Evolutionary conservation across 2,329 filamentous ascomycete genomes (phyloP).

Genomic region (Diaporthe longicolla): DNA sequence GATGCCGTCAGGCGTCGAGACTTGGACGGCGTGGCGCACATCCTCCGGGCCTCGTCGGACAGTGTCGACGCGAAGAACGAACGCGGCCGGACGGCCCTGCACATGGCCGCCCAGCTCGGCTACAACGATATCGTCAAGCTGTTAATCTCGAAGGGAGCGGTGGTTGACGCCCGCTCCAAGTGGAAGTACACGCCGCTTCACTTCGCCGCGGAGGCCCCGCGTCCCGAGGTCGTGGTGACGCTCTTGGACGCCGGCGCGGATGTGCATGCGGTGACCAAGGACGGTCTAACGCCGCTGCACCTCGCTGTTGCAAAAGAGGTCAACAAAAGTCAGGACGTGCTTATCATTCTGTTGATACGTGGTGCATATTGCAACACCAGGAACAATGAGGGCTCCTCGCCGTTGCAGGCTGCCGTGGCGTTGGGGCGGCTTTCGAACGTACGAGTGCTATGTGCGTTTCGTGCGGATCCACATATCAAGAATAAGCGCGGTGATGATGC

Average conservation of each 20-base stretch:
- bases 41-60: neutral
- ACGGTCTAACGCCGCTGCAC: neutral
- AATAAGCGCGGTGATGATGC: neutral
- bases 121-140: neutral
- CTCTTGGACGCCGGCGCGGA: neutral
- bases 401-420: neutral
- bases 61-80: neutral
- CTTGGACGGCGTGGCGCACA: neutral
- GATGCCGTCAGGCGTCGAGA: neutral
- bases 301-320: neutral
- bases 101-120: neutral
- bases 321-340: neutral
- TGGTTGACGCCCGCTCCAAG: neutral
- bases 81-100: neutral
- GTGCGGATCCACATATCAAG: neutral
- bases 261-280: neutral
- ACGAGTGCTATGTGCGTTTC: neutral
- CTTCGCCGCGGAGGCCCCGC: neutral
- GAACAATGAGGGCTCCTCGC: neutral
- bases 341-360: neutral
- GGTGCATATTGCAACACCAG: neutral
- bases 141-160: neutral
- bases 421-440: neutral
- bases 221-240: neutral
- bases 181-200: constrained; percentile 3